Conservation (phyloP, 768 basidiomycete genomes). For the Krasilnikovozyma curviuscula region DNA sequence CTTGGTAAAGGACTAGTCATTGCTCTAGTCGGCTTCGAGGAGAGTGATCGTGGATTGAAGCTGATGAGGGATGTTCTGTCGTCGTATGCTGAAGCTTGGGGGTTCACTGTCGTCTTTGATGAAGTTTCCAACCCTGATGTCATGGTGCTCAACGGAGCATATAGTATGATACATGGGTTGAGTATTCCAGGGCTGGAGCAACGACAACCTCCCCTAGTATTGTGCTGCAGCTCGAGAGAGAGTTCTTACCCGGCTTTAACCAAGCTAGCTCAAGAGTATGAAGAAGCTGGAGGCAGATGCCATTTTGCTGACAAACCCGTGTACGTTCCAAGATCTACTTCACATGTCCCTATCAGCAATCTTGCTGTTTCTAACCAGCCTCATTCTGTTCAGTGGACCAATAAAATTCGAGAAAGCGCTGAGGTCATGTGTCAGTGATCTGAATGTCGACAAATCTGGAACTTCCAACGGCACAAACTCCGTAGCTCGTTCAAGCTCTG, state of each 20-base stretch:
- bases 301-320: no score
- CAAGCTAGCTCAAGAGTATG: no score
- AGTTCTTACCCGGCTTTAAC: no score
- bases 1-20: slow-evolving; percentile 28
- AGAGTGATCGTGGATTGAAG: slow-evolving; percentile 42
- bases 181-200: slow-evolving; percentile 2
- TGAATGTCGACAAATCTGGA: slow-evolving; percentile 10
- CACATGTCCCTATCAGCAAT: no score
- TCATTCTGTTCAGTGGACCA: no score
- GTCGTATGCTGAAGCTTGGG: slow-evolving; percentile 53
- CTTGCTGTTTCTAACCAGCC: no score
- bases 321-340: no score
- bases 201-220: slow-evolving; percentile 2
- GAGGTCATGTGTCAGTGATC: slow-evolving; percentile 4
- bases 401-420: no score
- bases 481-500: neutral
- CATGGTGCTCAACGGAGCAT: neutral
- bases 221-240: no score
- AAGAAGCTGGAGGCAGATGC: no score
- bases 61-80: slow-evolving; percentile 44
- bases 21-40: slow-evolving; percentile 54
- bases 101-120: slow-evolving; percentile 29
- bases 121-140: no score
- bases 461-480: neutral
- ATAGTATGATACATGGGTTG: no score